These are phyloP conservation scores for Basipetospora chlamydospora DNA, from an alignment of 2,329 filamentous ascomycete species.

Conservation along the genomic window DNA sequence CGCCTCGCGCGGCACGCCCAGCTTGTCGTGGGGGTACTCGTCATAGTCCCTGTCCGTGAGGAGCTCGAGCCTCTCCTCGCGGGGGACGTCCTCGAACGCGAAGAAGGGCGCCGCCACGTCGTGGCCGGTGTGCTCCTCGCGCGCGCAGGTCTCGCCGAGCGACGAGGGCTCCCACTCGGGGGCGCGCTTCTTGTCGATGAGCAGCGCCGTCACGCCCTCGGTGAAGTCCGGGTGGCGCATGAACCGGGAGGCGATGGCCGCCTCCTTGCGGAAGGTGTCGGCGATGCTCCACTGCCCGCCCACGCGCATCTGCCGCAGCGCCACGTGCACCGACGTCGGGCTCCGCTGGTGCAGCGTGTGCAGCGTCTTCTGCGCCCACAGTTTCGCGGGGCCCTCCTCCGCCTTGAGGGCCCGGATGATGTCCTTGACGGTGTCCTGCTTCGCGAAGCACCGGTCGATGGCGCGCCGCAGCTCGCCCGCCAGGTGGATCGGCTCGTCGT, in stretches of 20 bases:
- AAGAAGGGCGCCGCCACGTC: slow-evolving; percentile 56
- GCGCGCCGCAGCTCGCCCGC: slow-evolving; percentile 58
- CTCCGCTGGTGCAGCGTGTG: slow-evolving; percentile 63
- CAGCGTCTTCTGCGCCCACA: slow-evolving; percentile 70
- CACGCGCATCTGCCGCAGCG: slow-evolving; percentile 67
- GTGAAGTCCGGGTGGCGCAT: slow-evolving; percentile 87
- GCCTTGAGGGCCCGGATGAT: slow-evolving; percentile 56
- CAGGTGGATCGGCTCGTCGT: slow-evolving; percentile 53
- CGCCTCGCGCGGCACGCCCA: slow-evolving; percentile 60
- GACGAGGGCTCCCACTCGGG: slow-evolving; percentile 66
- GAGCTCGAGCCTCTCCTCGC: slow-evolving; percentile 37
- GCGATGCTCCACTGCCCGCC: slow-evolving; percentile 65
- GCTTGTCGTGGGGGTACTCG: slow-evolving; percentile 56
- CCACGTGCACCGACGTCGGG: slow-evolving; percentile 74
- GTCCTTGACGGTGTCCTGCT: slow-evolving; percentile 49
- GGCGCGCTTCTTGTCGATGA: slow-evolving; percentile 55
- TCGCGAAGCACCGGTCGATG: slow-evolving; percentile 73
- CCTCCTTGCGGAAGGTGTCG: slow-evolving; percentile 74
- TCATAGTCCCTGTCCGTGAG: slow-evolving; percentile 48
- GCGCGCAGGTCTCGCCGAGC: slow-evolving; percentile 59
- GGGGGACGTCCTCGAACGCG: slow-evolving; percentile 25
- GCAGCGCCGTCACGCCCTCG: slow-evolving; percentile 72
- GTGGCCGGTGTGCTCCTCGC: slow-evolving; percentile 19
- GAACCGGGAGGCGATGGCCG: slow-evolving; percentile 72
- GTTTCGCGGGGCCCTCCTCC: slow-evolving; percentile 28